Evolutionary conservation across 805 yeast species (phyloP), one percentile per base, ranked within the genome.

Genomic region (Zygotorulaspora chibaensis): DNA sequence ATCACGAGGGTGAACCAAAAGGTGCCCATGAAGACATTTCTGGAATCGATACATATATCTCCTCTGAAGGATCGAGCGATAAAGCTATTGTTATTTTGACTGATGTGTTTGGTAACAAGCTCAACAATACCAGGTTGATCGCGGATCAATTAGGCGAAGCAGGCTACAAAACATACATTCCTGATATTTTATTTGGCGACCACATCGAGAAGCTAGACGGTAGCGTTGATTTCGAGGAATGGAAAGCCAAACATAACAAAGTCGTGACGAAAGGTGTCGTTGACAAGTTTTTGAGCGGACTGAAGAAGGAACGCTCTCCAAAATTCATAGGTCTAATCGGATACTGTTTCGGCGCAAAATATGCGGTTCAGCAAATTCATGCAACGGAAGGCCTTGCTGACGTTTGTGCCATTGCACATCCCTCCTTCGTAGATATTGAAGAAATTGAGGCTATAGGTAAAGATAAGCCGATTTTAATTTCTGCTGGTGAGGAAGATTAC

Each of bases 281-380:
- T 35, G 73, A 73, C 30, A 65, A 63, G 3, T 84, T 76, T 55
- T 58, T 83, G 48, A 55, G 61, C 2, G 59, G 58, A 8, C 64
- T 84, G 46, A 75, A 69, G 48, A 56, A 61, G 23, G 76, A 74
- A 46, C 62, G 65, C 44, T 66, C 66, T n/a, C 77, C 79, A 13
- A 62, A 69, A 42, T 78, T 72, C 53, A 48, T 83, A 17, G 80
- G 76, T 35, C 77, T 79, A 16, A 67, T 83, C 47, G 96, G 96
- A 18, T 81, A 87, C 70, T 88, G 96, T 68, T 88, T 72, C 53
- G 96, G 96, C 62, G 96, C 87, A 34, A 84, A 81, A 65, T 81
- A 71, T 55, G 80, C 77, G 28, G 56, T 84, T 46, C 79, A 75
- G 48, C 76, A 81, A 46, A 57, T 71, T 8, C 46, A 68, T 38